Conservation (phyloP, 495 filamentous ascomycete genomes). For the Thermochaetoides thermophila region DNA sequence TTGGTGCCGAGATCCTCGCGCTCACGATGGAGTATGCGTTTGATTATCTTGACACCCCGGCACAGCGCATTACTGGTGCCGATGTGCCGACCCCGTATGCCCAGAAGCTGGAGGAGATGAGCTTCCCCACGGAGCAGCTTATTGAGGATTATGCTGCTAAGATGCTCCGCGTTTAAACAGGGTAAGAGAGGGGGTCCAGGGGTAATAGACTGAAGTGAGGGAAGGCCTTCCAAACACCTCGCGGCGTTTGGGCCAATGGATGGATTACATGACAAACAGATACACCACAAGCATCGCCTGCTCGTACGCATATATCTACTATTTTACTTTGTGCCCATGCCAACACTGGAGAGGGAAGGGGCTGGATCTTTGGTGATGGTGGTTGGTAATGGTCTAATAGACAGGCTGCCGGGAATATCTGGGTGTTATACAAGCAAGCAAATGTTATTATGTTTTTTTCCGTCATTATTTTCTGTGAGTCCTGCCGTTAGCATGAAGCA, state of each 20-base stretch:
- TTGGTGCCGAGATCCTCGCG: conserved; percentile 81
- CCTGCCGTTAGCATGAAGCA: background rate
- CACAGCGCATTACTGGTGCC: conserved; percentile 83
- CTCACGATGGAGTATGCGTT: conserved; percentile 95
- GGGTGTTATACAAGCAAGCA: too few species aligned
- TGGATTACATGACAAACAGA: too few species aligned
- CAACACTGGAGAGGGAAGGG: too few species aligned
- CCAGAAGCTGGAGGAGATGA: conserved; percentile 72
- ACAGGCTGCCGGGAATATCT: conserved; percentile 4
- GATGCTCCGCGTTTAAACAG: conserved; percentile 51
- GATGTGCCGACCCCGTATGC: conserved; percentile 95
- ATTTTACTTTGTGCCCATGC: too few species aligned
- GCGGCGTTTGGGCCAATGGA: too few species aligned
- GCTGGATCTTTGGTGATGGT: conserved; percentile 2
- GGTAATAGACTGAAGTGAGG: background rate
- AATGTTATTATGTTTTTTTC: conserved; percentile 6
- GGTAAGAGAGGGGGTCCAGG: background rate
- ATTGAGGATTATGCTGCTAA: conserved; percentile 76
- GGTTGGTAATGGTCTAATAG: conserved; percentile 9
- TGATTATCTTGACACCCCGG: conserved; percentile 89
- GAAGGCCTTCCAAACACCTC: too few species aligned
- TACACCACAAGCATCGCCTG: too few species aligned
- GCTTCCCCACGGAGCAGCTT: conserved; percentile 73
- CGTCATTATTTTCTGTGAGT: background rate
- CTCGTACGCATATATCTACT: too few species aligned